phyloP scores from a whole-genome alignment of 495 filamentous ascomycete species.

The Aspergillus panamensis region DNA sequence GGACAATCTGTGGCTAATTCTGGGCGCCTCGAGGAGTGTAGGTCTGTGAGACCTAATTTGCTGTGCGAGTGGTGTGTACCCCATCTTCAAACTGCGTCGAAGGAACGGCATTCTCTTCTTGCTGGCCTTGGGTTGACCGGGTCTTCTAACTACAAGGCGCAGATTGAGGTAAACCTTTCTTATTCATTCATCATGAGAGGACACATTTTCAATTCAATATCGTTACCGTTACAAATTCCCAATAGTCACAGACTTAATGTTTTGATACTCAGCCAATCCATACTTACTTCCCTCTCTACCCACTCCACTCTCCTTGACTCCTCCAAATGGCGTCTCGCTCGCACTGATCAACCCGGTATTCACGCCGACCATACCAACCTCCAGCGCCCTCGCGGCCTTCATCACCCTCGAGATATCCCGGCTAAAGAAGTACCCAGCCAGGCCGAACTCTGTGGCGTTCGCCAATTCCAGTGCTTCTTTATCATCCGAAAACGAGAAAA shows the following conservation, averaged over 20 bases:
- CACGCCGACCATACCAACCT: slow-evolving; percentile 32
- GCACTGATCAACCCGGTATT: slow-evolving; percentile 33
- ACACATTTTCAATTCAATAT: not conserved
- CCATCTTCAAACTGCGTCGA: too few relatives aligned
- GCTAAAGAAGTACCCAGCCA: slow-evolving; percentile 33
- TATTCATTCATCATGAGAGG: not conserved
- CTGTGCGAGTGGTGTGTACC: too few relatives aligned
- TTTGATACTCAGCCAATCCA: slow-evolving; percentile 49
- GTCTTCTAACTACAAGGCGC: too few relatives aligned
- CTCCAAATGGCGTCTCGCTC: slow-evolving; percentile 43
- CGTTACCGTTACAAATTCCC: slow-evolving; percentile 7
- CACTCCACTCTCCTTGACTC: slow-evolving; percentile 50
- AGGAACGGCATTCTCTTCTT: too few relatives aligned
- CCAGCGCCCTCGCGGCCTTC: slow-evolving; percentile 22
- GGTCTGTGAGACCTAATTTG: too few relatives aligned
- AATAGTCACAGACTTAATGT: slow-evolving; percentile 35
- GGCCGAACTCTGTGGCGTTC: slow-evolving; percentile 29
- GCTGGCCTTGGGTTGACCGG: too few relatives aligned
- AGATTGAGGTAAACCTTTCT: too few relatives aligned
- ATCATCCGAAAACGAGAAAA: slow-evolving; percentile 29
- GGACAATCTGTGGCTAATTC: too few relatives aligned
- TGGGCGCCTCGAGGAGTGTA: too few relatives aligned
- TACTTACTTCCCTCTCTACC: slow-evolving; percentile 48
- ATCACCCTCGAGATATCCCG: slow-evolving; percentile 22
- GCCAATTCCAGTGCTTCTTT: slow-evolving; percentile 26